Percentiles rank a stretch among this genome's conserved stretches.
Evolutionary conservation across 208 protist species (phyloP).

Genomic region (Entamoeba moshkovskii): DNA sequence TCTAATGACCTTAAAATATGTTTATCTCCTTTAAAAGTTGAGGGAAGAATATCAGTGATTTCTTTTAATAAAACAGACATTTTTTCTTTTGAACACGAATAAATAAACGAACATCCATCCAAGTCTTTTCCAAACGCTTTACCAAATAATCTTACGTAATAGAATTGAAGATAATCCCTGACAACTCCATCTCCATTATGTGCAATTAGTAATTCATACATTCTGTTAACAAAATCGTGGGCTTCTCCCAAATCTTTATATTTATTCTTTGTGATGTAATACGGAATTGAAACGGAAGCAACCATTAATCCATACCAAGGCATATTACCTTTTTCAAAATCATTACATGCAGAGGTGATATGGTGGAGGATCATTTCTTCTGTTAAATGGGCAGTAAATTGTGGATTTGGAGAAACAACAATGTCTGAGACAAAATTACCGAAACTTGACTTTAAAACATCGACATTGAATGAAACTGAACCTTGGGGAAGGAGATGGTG

Average conservation of each 20-base stretch:
- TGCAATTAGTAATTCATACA: neutral
- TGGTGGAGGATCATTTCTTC: neutral
- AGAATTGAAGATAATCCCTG: neutral
- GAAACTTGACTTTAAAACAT: neutral
- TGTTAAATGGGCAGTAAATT: neutral
- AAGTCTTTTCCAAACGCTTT: neutral
- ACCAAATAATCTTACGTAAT: neutral
- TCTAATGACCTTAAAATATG: neutral
- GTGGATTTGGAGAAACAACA: neutral
- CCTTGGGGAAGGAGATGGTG: neutral
- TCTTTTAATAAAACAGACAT: neutral
- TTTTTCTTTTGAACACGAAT: neutral
- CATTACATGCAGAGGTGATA: neutral
- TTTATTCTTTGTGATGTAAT: neutral
- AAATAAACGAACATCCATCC: neutral
- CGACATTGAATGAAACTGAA: neutral
- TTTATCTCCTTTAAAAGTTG: neutral
- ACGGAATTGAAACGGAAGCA: neutral
- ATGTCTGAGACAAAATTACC: neutral
- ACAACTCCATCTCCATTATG: neutral
- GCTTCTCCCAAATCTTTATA: neutral
- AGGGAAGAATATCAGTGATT: neutral
- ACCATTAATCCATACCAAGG: neutral
- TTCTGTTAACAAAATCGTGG: neutral
- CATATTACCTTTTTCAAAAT: neutral